Evolutionary conservation across 257 asterid genomes (phyloP), one percentile per base, ranked within the genome.

Genomic region (Salvia miltiorrhiza): DNA sequence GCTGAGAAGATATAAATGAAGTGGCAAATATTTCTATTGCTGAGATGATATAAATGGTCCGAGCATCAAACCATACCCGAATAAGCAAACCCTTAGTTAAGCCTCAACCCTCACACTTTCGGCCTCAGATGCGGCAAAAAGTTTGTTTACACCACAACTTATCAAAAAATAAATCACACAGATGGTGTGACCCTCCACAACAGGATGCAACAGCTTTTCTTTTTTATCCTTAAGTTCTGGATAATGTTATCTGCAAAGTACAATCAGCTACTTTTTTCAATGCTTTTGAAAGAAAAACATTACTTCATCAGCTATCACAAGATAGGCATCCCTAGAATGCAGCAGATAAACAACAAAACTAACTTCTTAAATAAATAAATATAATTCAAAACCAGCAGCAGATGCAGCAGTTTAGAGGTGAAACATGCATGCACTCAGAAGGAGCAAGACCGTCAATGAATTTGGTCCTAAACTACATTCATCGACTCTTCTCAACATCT

Each of bases 81-180:
- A 69, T 17, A 57, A 71, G 61, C 24, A 60, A 73, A 64, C 66
- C 80, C 68, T 67, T 44, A 72, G 28, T 52, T 61, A 62, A n/a
- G 32, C 65, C 82, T 30, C 72, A 43, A 26, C 37, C 49, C 53
- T 70, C 63, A 56, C 52, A 21, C 78, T 78, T 72, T 75, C 60
- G 37, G 63, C 71, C 81, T 64, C 75, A 39, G 77, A 63, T 76
- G 55, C 76, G 57, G 82, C 72, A 57, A 73, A 77, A 67, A 67
- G 66, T 39, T 63, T 61, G 65, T 43, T 44, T 39, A 24, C 77
- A 47, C 74, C 75, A 63, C 69, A 71, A 59, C 52, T 70, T 63
- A 32, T 44, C 67, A 70, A 70, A 69, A n/a, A 62, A 43, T 41
- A 68, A 60, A 73, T 61, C 79, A 67, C 76, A 47, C 63, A 24